Evolutionary conservation across 164 flowering plant species (phyloP).

Genomic region (Litsea cubeba): DNA sequence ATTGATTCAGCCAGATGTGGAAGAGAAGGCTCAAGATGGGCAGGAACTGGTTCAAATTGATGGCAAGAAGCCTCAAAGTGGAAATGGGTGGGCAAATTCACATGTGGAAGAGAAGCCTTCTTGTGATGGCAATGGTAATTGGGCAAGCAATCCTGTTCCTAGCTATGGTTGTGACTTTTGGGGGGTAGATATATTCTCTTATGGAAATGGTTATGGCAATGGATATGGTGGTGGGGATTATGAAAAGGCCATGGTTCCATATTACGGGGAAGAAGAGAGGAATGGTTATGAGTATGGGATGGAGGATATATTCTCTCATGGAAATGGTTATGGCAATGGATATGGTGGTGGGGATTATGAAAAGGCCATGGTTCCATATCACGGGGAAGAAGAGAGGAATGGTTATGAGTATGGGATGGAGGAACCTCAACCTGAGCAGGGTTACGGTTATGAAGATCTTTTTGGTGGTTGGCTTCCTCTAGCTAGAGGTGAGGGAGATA

Average conservation of each 20-base stretch:
- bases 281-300: not conserved
- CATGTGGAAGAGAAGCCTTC: slow-evolving; percentile 10
- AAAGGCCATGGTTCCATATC: not conserved
- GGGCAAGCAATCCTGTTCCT: not conserved
- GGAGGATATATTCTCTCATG: slow-evolving; percentile 6
- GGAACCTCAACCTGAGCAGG: not conserved
- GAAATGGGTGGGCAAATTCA: not conserved
- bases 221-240: not conserved
- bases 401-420: not conserved
- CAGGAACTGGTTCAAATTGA: not conserved
- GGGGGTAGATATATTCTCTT: slow-evolving; percentile 5
- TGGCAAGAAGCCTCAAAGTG: slow-evolving; percentile 2
- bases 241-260: not conserved
- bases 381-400: not conserved
- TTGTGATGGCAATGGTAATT: slow-evolving; percentile 3
- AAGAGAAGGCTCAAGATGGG: slow-evolving; percentile 1
- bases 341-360: not conserved
- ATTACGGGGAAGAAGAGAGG: too few species aligned
- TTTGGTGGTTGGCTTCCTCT: slow-evolving; percentile 61
- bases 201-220: not conserved
- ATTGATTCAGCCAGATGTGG: not conserved
- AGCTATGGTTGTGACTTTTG: not conserved
- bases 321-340: not conserved
- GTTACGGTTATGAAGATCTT: slow-evolving; percentile 36
- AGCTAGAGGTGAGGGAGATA: slow-evolving; percentile 13